phyloP scores from a whole-genome alignment of 306 rosid species.

The Prunus mongolica region DNA sequence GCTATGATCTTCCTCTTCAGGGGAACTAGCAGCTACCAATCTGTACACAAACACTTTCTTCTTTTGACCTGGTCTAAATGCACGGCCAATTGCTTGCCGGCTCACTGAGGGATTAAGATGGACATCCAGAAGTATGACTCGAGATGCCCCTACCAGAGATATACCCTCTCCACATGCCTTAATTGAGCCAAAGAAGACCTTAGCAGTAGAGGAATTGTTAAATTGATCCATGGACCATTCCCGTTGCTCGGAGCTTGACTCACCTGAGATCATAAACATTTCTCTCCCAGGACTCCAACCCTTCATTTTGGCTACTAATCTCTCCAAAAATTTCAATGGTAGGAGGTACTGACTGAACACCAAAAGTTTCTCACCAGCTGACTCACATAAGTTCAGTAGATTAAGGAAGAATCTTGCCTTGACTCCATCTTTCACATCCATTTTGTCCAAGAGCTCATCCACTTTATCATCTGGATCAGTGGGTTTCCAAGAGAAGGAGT shows the following conservation, averaged over 20 bases:
- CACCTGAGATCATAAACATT: constrained; percentile 81
- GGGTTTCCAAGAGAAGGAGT: constrained; percentile 29
- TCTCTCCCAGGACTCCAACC: constrained; percentile 78
- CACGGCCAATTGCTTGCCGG: constrained; percentile 96
- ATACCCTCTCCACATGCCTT: constrained; percentile 99
- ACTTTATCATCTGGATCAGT: constrained; percentile 36
- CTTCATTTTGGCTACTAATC: constrained; percentile 53
- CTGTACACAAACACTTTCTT: constrained; percentile 68
- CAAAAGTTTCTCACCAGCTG: constrained; percentile 74
- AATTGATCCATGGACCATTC: constrained; percentile 82
- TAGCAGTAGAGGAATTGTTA: constrained; percentile 67
- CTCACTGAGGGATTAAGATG: constrained; percentile 93
- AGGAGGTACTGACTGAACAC: constrained; percentile 91
- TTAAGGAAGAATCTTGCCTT: constrained; percentile 73
- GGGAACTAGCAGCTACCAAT: constrained; percentile 73
- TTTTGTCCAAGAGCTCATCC: constrained; percentile 50
- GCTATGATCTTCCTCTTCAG: constrained; percentile 73
- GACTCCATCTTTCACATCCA: constrained; percentile 69
- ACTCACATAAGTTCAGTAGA: constrained; percentile 57
- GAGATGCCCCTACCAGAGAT: constrained; percentile 93
- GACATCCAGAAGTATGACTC: constrained; percentile 70
- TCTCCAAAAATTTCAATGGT: constrained; percentile 77
- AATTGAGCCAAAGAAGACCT: constrained; percentile 88
- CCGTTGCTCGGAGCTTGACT: constrained; percentile 62
- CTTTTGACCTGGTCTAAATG: constrained; percentile 90